Base-by-base conservation (phyloP, 164 flowering plant genomes). In the Pachysandra terminalis region DNA sequence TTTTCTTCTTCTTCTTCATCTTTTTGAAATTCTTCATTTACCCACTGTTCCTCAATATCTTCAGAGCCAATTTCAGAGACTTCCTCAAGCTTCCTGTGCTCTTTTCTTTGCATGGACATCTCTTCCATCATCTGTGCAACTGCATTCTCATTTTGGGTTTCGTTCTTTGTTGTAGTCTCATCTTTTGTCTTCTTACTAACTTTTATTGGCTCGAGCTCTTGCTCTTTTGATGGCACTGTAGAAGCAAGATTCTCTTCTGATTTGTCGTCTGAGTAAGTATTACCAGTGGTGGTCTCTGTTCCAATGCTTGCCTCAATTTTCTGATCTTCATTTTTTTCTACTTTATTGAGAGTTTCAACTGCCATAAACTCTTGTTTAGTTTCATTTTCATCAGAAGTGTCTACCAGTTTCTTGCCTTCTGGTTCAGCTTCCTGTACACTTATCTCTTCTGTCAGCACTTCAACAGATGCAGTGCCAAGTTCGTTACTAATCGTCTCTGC, bases 361-460 rank as follows among this genome's bases (percentile, higher is more conserved):
- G 25, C 25, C 27, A 59, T 54, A 17, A 13, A 64, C 52, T 59
- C 72, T 65, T 54, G 66, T 19, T 65, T 35, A 48, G 24, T 63
- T 63, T 68, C 41, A 73, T 56, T 40, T 63, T 59, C 71, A 32
- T 58, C 62, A 51, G 54, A 48, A 27, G 45, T 23, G 41, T 40
- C 58, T 49, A 41, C 55, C 65, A 60, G 58, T 56, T 19, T 66
- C 26, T 56, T 40, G 40, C 69, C 66, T 73, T 75, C 80, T 70
- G 63, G 59, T 65, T 68, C 72, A 64, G 68, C 54, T 27, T 58
- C 72, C 25, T 62, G 59, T 56, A 48, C 59, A 67, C 37, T 24
- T 66, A 54, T 49, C 49, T 59, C 56, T 60, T 63, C 76, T 58
- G 64, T 62, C 28, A 9, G 58, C 24, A 0, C 37, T 52, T 53